Evolutionary conservation across 441 rosid genomes (phyloP).

Genomic region (Adansonia madagascariensis): DNA sequence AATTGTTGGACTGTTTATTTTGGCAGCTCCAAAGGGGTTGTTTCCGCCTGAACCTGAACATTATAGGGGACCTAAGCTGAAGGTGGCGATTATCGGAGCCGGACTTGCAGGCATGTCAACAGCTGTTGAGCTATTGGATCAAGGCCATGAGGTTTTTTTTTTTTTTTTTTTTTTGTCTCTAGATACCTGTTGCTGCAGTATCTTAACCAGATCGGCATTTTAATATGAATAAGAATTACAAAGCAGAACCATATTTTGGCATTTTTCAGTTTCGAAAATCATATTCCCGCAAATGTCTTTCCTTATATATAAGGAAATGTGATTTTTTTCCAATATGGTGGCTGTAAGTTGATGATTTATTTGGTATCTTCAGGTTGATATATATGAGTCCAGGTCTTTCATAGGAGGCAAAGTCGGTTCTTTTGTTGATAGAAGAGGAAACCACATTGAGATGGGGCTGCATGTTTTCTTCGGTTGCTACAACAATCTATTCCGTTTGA

Average conservation of each 20-base stretch:
- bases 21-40: conserved; percentile 94
- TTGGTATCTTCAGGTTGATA: conserved; percentile 71
- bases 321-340: background rate
- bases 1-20: background rate
- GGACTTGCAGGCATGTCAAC: conserved; percentile 99
- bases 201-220: conserved; percentile 17
- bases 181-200: background rate
- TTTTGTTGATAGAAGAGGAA: conserved; percentile 88
- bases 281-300: background rate
- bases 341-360: background rate
- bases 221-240: background rate
- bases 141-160: conserved; percentile 94
- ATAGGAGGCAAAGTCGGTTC: conserved; percentile 99
- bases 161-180: conserved; percentile 29
- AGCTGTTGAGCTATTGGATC: conserved; percentile 95
- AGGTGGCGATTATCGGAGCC: conserved; percentile 96
- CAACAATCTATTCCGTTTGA: conserved; percentile 90
- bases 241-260: conserved; percentile 2
- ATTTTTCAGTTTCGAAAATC: conserved; percentile 4
- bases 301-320: background rate
- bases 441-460: conserved; percentile 97
- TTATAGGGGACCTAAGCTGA: conserved; percentile 90
- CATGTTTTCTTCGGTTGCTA: conserved; percentile 99
- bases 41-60: conserved; percentile 94
- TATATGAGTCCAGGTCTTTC: conserved; percentile 85